phyloP scores from a whole-genome alignment of 2,329 filamentous ascomycete species.

The Pseudocercospora crystallina region DNA sequence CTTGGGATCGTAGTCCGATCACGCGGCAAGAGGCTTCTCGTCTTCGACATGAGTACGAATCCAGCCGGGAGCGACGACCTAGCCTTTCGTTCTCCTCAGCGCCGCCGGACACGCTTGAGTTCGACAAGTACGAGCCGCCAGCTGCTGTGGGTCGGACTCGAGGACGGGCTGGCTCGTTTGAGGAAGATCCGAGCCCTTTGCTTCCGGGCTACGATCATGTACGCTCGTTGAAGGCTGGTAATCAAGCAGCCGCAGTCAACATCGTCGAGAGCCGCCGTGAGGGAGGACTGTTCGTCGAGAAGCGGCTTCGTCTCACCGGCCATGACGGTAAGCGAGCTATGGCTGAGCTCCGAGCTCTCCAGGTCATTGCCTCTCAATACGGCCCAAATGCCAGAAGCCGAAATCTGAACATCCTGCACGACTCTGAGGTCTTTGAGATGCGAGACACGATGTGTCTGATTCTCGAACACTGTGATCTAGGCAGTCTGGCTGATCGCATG shows the following conservation, averaged over 20 bases:
- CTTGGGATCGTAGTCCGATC: neutral
- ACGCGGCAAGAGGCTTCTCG: too few relatives aligned
- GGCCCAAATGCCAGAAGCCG: neutral
- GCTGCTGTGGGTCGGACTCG: too few relatives aligned
- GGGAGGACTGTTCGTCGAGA: constrained; percentile 18
- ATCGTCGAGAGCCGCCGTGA: constrained; percentile 10
- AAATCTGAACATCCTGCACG: constrained; percentile 8
- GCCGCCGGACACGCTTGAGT: neutral
- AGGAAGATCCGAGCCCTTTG: too few relatives aligned
- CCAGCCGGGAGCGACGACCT: too few relatives aligned
- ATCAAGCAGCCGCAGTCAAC: constrained; percentile 8
- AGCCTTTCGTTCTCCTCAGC: neutral
- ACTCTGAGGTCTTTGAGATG: constrained; percentile 2
- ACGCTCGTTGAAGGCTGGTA: neutral
- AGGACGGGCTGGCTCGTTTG: too few relatives aligned
- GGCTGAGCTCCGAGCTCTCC: constrained; percentile 13
- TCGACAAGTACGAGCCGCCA: too few relatives aligned
- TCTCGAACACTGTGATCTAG: constrained; percentile 16
- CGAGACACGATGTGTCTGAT: constrained; percentile 9
- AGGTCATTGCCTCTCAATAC: neutral
- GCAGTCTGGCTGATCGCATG: constrained; percentile 5
- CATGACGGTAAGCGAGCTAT: neutral
- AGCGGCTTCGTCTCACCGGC: constrained; percentile 12
- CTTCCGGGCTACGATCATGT: too few relatives aligned
- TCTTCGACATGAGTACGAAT: too few relatives aligned